Base-by-base conservation (phyloP, 176 grass and related monocot genomes). In the Carex myosuroides region DNA sequence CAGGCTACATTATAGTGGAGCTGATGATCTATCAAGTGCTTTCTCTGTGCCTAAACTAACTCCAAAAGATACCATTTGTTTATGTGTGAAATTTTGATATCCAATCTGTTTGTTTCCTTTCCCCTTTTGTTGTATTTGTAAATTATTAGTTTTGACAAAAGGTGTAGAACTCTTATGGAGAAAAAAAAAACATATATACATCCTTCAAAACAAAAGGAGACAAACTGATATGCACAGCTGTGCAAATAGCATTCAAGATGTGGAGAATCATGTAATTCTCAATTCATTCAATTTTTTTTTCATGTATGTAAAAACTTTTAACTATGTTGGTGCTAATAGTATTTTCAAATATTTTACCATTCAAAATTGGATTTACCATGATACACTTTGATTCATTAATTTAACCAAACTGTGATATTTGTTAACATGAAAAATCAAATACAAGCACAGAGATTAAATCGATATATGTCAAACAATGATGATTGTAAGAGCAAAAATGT, bases 1-100 rank as follows among this genome's bases (percentile, higher is more conserved):
- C 44, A 91, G 87, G 67, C 87, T 96, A 39, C 26, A 89, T 79
- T 62, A 68, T 48, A 89, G 94, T 88, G 88, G 60, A 57, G 81
- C 68, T 94, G 88, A 68, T 88, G 82, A 57, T 13, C n/a, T 48
- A 32, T 48, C 60, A 32, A 81, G 6, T 13, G 37, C 26, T 13
- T 32, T 20, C 2, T 62, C 24, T 78, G 52, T 78, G 2, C 50
- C 73, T 35, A 78, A 78, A 78, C 73, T 56, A 56, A 78, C 52
- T 18, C 81, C n/a, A 37, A 71, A 70, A 87, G 66, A 80, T 35
- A 6, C 29, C 60, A 42, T 35, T 83, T 63, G 62, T 39, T 53
- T 83, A 77, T 70, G 61, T 88, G 71, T 42, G 29, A 14, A 58
- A 79, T n/a, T n/a, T n/a, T 82, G 84, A 75, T 78, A 64, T 42